Evolutionary conservation across 108 stramenopile species (phyloP).

Genomic region (Aurantiochytrium sp.): DNA sequence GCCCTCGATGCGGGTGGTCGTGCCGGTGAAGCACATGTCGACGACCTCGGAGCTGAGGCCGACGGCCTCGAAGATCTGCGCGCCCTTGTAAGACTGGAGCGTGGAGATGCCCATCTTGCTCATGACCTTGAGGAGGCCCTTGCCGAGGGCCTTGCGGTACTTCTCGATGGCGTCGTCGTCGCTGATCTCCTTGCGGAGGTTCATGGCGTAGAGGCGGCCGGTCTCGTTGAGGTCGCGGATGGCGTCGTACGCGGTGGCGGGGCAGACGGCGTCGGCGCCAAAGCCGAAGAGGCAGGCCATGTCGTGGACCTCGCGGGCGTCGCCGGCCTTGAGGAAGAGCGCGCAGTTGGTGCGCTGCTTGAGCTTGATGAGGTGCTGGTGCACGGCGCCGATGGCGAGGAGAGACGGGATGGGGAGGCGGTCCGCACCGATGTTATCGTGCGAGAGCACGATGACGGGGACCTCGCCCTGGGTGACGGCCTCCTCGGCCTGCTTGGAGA

Average conservation of each 20-base stretch:
- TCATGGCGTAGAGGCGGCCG: constrained; percentile 77
- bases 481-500: constrained; percentile 83
- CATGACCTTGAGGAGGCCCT: constrained; percentile 93
- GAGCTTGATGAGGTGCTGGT: constrained; percentile 87
- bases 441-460: constrained; percentile 80
- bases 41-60: constrained; percentile 91
- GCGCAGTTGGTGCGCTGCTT: constrained; percentile 86
- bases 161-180: constrained; percentile 80
- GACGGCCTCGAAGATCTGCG: constrained; percentile 94
- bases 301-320: constrained; percentile 92
- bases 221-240: constrained; percentile 86
- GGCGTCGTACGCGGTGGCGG: constrained; percentile 93
- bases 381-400: constrained; percentile 89
- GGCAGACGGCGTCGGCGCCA: constrained; percentile 92
- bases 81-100: constrained; percentile 90
- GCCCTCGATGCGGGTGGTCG: constrained; percentile 89
- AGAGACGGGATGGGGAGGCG: constrained; percentile 84
- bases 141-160: constrained; percentile 88
- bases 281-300: constrained; percentile 82
- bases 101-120: constrained; percentile 94
- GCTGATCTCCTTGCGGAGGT: constrained; percentile 42
- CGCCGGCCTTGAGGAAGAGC: constrained; percentile 89
- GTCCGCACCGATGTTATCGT: constrained; percentile 77
- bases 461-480: constrained; percentile 77
- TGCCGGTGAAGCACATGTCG: constrained; percentile 89